Conservation (phyloP, 768 basidiomycete species). For the Russula emetica region DNA sequence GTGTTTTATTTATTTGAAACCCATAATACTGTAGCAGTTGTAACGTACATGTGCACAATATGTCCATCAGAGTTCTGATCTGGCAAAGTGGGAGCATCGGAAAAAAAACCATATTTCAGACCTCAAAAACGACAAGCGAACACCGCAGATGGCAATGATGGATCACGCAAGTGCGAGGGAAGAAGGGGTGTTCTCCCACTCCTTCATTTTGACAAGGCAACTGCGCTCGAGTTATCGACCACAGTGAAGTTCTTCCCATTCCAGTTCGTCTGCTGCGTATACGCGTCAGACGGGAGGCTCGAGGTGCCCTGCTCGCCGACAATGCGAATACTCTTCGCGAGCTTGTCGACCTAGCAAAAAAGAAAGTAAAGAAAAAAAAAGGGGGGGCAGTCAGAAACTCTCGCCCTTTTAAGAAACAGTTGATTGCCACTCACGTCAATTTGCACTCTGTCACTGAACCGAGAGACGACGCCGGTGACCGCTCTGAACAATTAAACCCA, state of each 20-base stretch:
- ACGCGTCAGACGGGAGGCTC: conserved; percentile 42
- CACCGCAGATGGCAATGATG: neutral
- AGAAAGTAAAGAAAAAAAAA: too few species aligned
- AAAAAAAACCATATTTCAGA: neutral
- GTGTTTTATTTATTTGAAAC: neutral
- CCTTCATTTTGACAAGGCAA: conserved; percentile 17
- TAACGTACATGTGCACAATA: neutral
- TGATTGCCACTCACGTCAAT: conserved; percentile 12
- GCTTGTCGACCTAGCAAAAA: conserved; percentile 41
- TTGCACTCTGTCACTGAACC: conserved; percentile 1
- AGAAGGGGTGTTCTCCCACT: neutral
- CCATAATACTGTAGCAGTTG: neutral
- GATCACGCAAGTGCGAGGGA: neutral
- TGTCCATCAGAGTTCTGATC: neutral
- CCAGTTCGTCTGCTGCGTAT: conserved; percentile 40
- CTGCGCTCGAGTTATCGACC: conserved; percentile 41
- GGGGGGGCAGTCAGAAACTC: neutral
- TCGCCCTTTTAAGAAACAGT: neutral
- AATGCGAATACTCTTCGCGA: conserved; percentile 51
- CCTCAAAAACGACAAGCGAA: neutral
- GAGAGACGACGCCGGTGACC: neutral
- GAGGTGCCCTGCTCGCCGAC: conserved; percentile 55
- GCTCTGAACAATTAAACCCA: neutral
- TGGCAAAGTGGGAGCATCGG: neutral
- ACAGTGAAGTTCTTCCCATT: conserved; percentile 46